Evolutionary conservation across 192 early-diverging fungal species (phyloP).

Genomic region (Ambispora gerdemannii): DNA sequence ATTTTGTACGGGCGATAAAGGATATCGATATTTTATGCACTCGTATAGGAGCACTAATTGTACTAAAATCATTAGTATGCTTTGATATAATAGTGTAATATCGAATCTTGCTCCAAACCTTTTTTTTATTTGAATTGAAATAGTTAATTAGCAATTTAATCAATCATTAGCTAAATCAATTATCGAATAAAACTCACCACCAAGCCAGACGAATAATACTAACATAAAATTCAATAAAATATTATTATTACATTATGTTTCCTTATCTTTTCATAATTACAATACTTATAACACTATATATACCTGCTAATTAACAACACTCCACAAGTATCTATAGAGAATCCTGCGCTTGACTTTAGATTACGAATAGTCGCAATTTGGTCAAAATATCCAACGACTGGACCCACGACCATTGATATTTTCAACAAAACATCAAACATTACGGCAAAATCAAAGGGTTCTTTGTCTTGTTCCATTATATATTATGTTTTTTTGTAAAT

Average conservation of each 20-base stretch:
- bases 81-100: constrained; percentile 49
- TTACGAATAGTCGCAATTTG: constrained; percentile 48
- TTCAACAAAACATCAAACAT: not conserved
- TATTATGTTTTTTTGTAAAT: too few relatives aligned
- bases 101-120: constrained; percentile 52
- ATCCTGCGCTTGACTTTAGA: constrained; percentile 51
- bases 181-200: constrained; percentile 32
- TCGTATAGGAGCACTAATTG: constrained; percentile 51
- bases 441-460: not conserved
- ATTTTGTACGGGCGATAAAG: constrained; percentile 28
- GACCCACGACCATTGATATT: constrained; percentile 52
- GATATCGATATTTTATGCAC: constrained; percentile 40
- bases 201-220: constrained; percentile 46
- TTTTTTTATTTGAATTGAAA: not conserved
- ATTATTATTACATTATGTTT: too few relatives aligned
- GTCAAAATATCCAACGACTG: constrained; percentile 58
- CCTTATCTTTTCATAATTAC: not conserved
- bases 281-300: constrained; percentile 16
- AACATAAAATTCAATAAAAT: too few relatives aligned
- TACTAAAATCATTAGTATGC: constrained; percentile 53
- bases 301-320: constrained; percentile 54
- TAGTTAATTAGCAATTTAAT: not conserved
- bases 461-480: not conserved
- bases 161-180: not conserved
- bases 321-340: constrained; percentile 53